phyloP scores from a whole-genome alignment of 2,329 filamentous ascomycete species.

The Aspergillus ibericus region DNA sequence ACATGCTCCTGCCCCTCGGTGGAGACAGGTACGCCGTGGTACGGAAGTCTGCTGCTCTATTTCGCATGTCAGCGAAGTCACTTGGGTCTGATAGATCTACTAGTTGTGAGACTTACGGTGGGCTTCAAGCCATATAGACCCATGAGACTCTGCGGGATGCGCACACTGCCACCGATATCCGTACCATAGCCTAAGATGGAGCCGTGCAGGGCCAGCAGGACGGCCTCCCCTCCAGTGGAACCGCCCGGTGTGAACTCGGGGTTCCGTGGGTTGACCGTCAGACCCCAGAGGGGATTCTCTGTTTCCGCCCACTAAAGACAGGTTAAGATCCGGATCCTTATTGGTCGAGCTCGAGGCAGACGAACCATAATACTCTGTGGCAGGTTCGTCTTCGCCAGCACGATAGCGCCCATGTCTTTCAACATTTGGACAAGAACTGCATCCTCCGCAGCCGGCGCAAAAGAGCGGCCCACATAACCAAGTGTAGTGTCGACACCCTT shows the following conservation, averaged over 20 bases:
- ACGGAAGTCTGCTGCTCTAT: conserved; percentile 59
- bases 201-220: conserved; percentile 42
- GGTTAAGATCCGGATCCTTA: conserved; percentile 1
- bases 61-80: conserved; percentile 36
- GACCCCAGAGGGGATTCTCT: conserved; percentile 54
- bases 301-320: conserved; percentile 53
- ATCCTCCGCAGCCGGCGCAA: conserved; percentile 51
- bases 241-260: conserved; percentile 49
- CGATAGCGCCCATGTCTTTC: conserved; percentile 51
- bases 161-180: conserved; percentile 54
- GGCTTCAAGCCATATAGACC: conserved; percentile 54
- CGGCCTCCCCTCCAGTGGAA: conserved; percentile 49
- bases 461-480: conserved; percentile 56
- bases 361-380: conserved; percentile 55
- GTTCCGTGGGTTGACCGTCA: conserved; percentile 50
- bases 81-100: not conserved
- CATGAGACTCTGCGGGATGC: conserved; percentile 51
- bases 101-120: conserved; percentile 27
- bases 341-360: not conserved
- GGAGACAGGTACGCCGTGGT: conserved; percentile 59
- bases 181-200: conserved; percentile 53
- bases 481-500: conserved; percentile 59
- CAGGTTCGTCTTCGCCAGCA: conserved; percentile 56
- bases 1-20: conserved; percentile 66
- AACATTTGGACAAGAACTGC: conserved; percentile 53